A percentile compares a stretch with the other conserved stretches of the same genome.
Evolutionary conservation across 1,139 yeast species (phyloP).

Genomic region (Zygoascus meyerae): DNA sequence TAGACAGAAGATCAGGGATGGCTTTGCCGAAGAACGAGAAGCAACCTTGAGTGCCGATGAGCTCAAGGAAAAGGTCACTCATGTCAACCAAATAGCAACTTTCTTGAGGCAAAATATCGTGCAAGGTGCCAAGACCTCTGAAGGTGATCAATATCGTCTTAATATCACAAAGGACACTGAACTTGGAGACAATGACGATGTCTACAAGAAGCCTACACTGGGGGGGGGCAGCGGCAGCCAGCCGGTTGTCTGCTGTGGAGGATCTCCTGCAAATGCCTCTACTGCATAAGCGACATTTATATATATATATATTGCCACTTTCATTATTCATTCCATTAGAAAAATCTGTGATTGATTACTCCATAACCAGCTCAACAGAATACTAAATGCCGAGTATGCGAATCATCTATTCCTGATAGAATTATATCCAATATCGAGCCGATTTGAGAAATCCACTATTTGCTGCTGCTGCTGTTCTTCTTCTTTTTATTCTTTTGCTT

Average conservation of each 20-base stretch:
- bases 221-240: constrained; percentile 13
- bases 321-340: background rate
- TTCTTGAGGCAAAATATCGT: constrained; percentile 72
- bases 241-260: constrained; percentile 10
- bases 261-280: background rate
- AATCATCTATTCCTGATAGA: background rate
- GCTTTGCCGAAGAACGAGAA: constrained; percentile 43
- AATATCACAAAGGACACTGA: constrained; percentile 80
- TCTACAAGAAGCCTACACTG: constrained; percentile 32
- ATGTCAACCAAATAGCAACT: constrained; percentile 62
- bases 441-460: background rate
- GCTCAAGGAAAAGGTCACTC: constrained; percentile 38
- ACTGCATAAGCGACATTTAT: background rate
- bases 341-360: no score
- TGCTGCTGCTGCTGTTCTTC: background rate
- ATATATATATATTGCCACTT: background rate
- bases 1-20: constrained; percentile 55
- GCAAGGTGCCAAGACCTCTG: constrained; percentile 61
- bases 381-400: no score
- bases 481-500: constrained; percentile 12
- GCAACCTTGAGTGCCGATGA: constrained; percentile 43
- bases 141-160: constrained; percentile 39
- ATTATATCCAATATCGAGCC: background rate
- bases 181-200: constrained; percentile 77
- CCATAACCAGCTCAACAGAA: no score